phyloP scores from a whole-genome alignment of 768 basidiomycete genomes.

The Leccinum subtestaceum region DNA sequence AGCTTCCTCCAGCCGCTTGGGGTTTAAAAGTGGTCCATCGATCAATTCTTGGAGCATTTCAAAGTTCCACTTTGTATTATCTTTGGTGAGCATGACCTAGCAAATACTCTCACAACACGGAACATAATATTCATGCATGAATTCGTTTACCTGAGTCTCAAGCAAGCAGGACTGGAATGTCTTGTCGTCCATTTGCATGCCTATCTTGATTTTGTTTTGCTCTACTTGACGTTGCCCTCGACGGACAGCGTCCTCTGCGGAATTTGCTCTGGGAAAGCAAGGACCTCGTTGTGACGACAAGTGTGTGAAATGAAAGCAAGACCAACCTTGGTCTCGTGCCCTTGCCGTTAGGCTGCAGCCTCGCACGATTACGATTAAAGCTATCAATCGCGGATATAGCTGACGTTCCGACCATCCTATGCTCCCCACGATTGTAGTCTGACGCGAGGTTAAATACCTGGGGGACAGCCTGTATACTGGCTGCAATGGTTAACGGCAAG shows the following conservation, averaged over 20 bases:
- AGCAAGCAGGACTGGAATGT: conserved; percentile 82
- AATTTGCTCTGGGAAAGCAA: conserved; percentile 56
- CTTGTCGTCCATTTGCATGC: conserved; percentile 94
- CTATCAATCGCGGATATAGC: conserved; percentile 88
- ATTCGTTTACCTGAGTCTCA: conserved; percentile 70
- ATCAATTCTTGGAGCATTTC: conserved; percentile 85
- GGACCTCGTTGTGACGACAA: neutral
- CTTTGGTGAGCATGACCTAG: conserved; percentile 84
- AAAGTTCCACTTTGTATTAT: conserved; percentile 90
- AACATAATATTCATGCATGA: neutral
- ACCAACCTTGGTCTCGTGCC: conserved; percentile 63
- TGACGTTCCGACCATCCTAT: conserved; percentile 79
- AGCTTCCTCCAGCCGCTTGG: conserved; percentile 91
- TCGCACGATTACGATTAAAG: conserved; percentile 83
- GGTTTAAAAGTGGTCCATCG: conserved; percentile 89
- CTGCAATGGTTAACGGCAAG: conserved; percentile 76
- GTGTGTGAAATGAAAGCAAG: neutral
- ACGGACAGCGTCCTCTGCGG: conserved; percentile 80
- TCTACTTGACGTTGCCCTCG: conserved; percentile 90
- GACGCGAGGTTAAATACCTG: conserved; percentile 82
- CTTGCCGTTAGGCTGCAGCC: conserved; percentile 60
- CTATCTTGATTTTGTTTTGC: conserved; percentile 83
- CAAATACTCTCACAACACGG: conserved; percentile 1
- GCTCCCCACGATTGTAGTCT: conserved; percentile 71
- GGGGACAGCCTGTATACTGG: conserved; percentile 84